phyloP scores from a whole-genome alignment of 108 stramenopile genomes.

The Cyclotella cryptica region DNA sequence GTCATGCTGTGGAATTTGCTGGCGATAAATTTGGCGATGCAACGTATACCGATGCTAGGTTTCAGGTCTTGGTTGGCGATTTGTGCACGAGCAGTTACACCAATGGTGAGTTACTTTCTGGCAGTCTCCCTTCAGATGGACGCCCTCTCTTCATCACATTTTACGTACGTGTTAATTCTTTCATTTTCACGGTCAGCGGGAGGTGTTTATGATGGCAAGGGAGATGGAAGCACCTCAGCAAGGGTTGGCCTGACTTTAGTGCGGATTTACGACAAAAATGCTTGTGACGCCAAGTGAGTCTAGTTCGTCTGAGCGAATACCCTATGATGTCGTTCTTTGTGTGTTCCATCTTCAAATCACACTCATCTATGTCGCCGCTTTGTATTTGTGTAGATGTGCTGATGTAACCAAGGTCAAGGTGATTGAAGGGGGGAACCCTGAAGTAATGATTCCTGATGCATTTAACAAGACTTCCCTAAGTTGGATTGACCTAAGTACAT shows the following conservation, averaged over 20 bases:
- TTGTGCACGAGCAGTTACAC: slow-evolving; percentile 23
- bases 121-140: not conserved
- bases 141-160: not conserved
- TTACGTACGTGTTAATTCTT: not conserved
- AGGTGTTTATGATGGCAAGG: slow-evolving; percentile 30
- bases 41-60: slow-evolving; percentile 8
- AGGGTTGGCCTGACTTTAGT: slow-evolving; percentile 1
- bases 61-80: slow-evolving; percentile 24
- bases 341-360: not conserved
- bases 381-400: not conserved
- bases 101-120: slow-evolving; percentile 13
- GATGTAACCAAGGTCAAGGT: not conserved
- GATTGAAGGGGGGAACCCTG: slow-evolving; percentile 36
- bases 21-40: slow-evolving; percentile 19
- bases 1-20: slow-evolving; percentile 29
- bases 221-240: slow-evolving; percentile 32
- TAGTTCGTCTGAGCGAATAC: not conserved
- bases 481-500: slow-evolving; percentile 27
- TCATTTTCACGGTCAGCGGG: not conserved
- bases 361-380: not conserved
- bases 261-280: slow-evolving; percentile 16
- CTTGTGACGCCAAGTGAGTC: slow-evolving; percentile 11
- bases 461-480: slow-evolving; percentile 25
- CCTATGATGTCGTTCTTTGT: not conserved
- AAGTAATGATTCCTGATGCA: slow-evolving; percentile 21